Evolutionary conservation across 805 yeast genomes (phyloP).

Genomic region (Ogataea zsoltii): DNA sequence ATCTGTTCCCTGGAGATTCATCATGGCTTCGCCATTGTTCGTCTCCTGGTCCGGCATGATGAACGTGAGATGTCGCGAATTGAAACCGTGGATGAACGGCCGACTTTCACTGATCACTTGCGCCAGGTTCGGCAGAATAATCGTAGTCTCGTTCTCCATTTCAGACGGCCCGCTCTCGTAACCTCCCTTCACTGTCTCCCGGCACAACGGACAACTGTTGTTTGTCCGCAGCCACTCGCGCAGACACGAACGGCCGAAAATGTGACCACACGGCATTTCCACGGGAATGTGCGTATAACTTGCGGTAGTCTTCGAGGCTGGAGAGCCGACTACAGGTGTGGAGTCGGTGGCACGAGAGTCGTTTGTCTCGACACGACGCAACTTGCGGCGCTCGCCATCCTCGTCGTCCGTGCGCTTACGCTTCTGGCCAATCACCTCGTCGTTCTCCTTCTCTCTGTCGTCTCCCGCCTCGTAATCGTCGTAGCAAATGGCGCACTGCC

Average conservation of each 20-base stretch:
- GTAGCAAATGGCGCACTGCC: constrained; percentile 64
- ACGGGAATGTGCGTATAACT: constrained; percentile 61
- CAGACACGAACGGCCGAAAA: constrained; percentile 84
- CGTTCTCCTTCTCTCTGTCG: constrained; percentile 6
- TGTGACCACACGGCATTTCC: constrained; percentile 80
- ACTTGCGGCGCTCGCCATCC: neutral
- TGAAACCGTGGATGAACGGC: constrained; percentile 31
- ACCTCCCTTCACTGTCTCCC: constrained; percentile 49
- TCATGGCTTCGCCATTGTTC: constrained; percentile 10
- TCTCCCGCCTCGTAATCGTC: constrained; percentile 42
- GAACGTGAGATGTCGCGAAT: constrained; percentile 32
- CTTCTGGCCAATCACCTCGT: constrained; percentile 16
- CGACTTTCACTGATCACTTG: constrained; percentile 34
- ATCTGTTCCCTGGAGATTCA: constrained; percentile 14
- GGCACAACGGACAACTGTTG: constrained; percentile 84
- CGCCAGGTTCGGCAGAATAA: constrained; percentile 39
- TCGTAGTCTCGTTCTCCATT: constrained; percentile 30
- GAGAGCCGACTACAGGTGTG: too few species aligned
- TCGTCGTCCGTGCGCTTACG: constrained; percentile 14
- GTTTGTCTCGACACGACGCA: neutral
- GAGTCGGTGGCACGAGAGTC: constrained; percentile 16
- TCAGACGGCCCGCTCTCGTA: constrained; percentile 20
- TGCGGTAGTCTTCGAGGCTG: constrained; percentile 16
- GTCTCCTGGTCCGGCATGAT: constrained; percentile 32
- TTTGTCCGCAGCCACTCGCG: constrained; percentile 78